Base-by-base conservation (phyloP, 192 early-diverging fungal genomes). In the Coemansia sp. region DNA sequence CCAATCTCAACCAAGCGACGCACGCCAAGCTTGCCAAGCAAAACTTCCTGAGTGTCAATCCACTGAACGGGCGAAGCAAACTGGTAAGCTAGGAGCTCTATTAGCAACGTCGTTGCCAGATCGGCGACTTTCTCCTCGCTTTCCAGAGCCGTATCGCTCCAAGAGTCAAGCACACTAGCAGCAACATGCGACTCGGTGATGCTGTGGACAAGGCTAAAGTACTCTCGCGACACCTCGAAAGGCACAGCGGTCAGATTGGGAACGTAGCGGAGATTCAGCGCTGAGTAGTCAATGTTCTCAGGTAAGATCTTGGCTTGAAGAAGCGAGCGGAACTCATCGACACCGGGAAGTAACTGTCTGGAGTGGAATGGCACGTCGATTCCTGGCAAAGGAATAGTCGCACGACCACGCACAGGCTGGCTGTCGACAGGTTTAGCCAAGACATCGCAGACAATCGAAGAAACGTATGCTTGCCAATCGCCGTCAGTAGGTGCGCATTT, bases 291-390 rank as follows among this genome's bases (percentile, higher is more conserved):
- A 49, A 95, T 84, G 65, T 84, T 87, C 24, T 85, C 80, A n/a
- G 88, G 85, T 63, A 91, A 89, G 73, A 97, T 88, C 76, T 91
- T 94, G 69, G 89, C 89, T 51, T 80, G 87, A 34, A 98, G 82
- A n/a, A n/a, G n/a, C n/a, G n/a, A n/a, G n/a, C 95, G 92, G 94
- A 98, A 98, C 52, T 69, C 91, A 16, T 85, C 76, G 44, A 96
- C 91, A 74, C 96, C 93, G 46, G 86, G 88, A 40, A 93, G 73
- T 73, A 98, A 85, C 89, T 92, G 92, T 70, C 87, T 88, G 0
- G 95, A 96, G 59, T 80, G 78, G 93, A 98, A 98, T 42, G 96
- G 96, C 22, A 98, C 92, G 68, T 97, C 96, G 54, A 98, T 95
- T 47, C 96, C 96, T n/a, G 85, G 75, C 1, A 98, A 80, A 24